Base-by-base conservation (phyloP, 768 basidiomycete species). In the Macrolepiota albuminosa region DNA sequence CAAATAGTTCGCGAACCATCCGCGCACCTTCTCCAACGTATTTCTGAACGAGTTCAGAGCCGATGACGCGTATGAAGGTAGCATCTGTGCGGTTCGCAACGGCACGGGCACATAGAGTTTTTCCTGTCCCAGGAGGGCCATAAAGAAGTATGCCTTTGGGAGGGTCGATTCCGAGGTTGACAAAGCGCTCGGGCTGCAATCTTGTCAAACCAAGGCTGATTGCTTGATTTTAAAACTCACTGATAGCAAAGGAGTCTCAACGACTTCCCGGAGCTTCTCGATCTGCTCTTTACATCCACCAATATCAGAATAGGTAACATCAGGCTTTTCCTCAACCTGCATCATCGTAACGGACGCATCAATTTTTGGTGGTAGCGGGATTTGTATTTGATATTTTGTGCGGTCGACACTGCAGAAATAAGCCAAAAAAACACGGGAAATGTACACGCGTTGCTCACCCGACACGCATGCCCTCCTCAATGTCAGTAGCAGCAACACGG, bases 381-480 rank as follows among this genome's bases (percentile, higher is more conserved):
- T 98, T 77, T 98, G 94, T 61, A 99, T 98, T 72, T 98, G 95
- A 72, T 99, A 99, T 75, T 98, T 91, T 67, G 90, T 91, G 53
- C 95, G 86, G 75, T 96, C 95, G 54, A 98, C 95, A 48, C 95
- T 97, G 66, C 4, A 14, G 42, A 26, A 52, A 65, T 62, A 40
- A 65, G 58, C 54, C 6, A 47, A 46, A 53, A 53, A 34, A 36
- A 55, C 39, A 16, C 37, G 18, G 5, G n/a, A 31, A 39, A 43
- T 34, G 37, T 29, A 31, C 21, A 21, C 8, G 50, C 13, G 48
- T 13, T 16, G 78, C 92, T 70, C 70, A 98, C 96, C 96, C 97
- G 43, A 99, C 97, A 56, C 97, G 89, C 97, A 99, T 99, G n/a
- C 97, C 97, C 78, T 99, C 97, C 73, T 99, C 97, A 56, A 99